A percentile compares a stretch with the other conserved stretches of the same genome.
Conservation (phyloP, 192 early-diverging fungal genomes). For the Coemansia sp. region DNA sequence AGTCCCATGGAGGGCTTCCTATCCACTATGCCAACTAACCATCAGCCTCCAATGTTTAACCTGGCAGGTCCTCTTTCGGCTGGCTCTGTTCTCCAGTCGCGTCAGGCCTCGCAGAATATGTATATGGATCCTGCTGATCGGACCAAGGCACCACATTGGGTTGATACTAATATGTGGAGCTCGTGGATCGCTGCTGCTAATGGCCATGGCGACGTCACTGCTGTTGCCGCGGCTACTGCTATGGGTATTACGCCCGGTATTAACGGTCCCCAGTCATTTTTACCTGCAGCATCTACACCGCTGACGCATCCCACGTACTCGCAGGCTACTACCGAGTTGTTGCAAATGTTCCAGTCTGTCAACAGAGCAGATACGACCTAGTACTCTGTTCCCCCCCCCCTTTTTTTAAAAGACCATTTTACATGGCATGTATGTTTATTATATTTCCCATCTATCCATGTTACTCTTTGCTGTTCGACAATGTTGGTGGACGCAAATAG, state of each 20-base stretch:
- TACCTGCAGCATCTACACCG: slow-evolving; percentile 15
- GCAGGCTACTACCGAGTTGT: slow-evolving; percentile 41
- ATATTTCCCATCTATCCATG: no score
- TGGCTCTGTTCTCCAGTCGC: slow-evolving; percentile 8
- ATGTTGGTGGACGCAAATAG: background rate
- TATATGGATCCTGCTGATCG: slow-evolving; percentile 21
- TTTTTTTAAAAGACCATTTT: background rate
- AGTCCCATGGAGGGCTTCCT: slow-evolving; percentile 38
- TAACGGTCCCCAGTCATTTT: slow-evolving; percentile 35
- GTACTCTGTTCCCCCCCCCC: no score
- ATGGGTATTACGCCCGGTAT: slow-evolving; percentile 57
- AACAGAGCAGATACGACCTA: slow-evolving; percentile 16
- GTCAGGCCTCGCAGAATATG: slow-evolving; percentile 11
- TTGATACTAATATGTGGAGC: slow-evolving; percentile 38
- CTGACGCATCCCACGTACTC: slow-evolving; percentile 6
- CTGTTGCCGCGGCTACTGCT: slow-evolving; percentile 41
- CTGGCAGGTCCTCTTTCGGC: slow-evolving; percentile 8
- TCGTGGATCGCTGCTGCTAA: slow-evolving; percentile 56
- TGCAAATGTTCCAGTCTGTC: slow-evolving; percentile 51
- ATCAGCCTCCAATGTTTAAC: slow-evolving; percentile 3
- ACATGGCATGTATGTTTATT: background rate
- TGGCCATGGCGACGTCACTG: slow-evolving; percentile 34
- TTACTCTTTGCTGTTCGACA: no score
- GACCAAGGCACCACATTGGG: slow-evolving; percentile 51
- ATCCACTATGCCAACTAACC: slow-evolving; percentile 26